phyloP scores from a whole-genome alignment of 352 stramenopile species.

The Globisporangium mamillatum region DNA sequence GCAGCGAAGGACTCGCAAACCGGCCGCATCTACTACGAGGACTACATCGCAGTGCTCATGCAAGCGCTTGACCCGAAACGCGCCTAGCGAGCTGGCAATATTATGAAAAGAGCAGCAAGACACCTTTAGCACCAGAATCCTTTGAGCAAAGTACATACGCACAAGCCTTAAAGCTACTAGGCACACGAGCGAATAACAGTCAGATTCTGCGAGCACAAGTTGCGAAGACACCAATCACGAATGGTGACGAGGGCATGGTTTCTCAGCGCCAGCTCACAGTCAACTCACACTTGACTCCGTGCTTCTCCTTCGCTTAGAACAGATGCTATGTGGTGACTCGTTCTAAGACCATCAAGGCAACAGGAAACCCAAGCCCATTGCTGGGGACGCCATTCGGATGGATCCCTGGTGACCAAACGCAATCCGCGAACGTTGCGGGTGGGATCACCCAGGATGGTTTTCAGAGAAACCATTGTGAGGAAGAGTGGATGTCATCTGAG shows the following conservation, averaged over 20 bases:
- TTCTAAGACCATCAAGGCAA: neutral
- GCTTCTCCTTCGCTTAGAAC: too few relatives aligned
- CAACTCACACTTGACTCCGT: too few relatives aligned
- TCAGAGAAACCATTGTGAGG: neutral
- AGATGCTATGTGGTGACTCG: neutral
- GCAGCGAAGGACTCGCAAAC: constrained; percentile 83
- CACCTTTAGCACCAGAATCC: neutral
- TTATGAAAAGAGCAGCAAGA: neutral
- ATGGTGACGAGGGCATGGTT: neutral
- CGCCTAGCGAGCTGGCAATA: neutral
- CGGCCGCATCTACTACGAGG: constrained; percentile 90
- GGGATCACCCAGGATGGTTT: neutral
- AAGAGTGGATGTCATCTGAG: neutral
- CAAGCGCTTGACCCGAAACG: constrained; percentile 48
- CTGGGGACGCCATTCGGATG: neutral
- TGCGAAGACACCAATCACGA: neutral
- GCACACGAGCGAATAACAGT: neutral
- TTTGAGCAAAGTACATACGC: neutral
- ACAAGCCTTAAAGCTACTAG: neutral
- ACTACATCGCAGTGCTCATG: constrained; percentile 85
- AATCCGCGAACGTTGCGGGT: neutral
- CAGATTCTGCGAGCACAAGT: neutral
- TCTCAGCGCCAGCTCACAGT: neutral
- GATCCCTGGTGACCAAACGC: neutral
- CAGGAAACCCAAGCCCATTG: neutral